phyloP scores from a whole-genome alignment of 192 early-diverging fungal species.

The Backusella macrospora region DNA sequence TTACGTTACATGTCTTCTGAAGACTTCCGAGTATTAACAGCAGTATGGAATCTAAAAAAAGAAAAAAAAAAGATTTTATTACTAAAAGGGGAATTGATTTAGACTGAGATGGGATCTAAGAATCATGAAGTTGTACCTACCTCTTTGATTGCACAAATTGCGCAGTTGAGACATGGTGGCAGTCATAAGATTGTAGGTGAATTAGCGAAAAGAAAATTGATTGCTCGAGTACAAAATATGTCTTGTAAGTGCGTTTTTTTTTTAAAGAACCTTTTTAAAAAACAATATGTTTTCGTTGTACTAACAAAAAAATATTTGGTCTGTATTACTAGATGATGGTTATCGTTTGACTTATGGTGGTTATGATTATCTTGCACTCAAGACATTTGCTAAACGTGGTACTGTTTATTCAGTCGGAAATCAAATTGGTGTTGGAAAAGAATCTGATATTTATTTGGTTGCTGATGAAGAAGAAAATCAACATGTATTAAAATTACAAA shows the following conservation, averaged over 20 bases:
- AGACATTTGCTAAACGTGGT: conserved; percentile 87
- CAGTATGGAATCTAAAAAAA: conserved; percentile 56
- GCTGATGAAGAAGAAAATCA: conserved; percentile 90
- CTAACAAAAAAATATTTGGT: neutral
- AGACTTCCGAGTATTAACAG: conserved; percentile 95
- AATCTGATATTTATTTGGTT: conserved; percentile 98
- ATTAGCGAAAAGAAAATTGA: conserved; percentile 88
- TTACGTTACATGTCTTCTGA: conserved; percentile 93
- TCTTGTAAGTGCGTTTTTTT: conserved; percentile 57
- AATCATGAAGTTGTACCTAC: conserved; percentile 99
- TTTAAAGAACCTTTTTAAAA: too few relatives aligned
- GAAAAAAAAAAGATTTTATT: neutral
- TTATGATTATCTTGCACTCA: conserved; percentile 98
- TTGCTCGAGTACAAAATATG: conserved; percentile 82
- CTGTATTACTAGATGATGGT: conserved; percentile 68
- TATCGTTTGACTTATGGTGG: conserved; percentile 98
- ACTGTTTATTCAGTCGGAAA: conserved; percentile 94
- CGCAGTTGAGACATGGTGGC: conserved; percentile 87
- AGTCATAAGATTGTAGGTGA: conserved; percentile 83
- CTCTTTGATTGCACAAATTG: conserved; percentile 90
- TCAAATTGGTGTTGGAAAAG: conserved; percentile 99
- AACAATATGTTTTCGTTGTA: neutral
- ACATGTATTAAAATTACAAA: conserved; percentile 94
- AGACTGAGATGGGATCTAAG: conserved; percentile 94
- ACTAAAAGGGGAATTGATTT: neutral